Evolutionary conservation across 164 flowering plant genomes (phyloP), one percentile per base, ranked within the genome.

Genomic region (Cinnamomum micranthum): DNA sequence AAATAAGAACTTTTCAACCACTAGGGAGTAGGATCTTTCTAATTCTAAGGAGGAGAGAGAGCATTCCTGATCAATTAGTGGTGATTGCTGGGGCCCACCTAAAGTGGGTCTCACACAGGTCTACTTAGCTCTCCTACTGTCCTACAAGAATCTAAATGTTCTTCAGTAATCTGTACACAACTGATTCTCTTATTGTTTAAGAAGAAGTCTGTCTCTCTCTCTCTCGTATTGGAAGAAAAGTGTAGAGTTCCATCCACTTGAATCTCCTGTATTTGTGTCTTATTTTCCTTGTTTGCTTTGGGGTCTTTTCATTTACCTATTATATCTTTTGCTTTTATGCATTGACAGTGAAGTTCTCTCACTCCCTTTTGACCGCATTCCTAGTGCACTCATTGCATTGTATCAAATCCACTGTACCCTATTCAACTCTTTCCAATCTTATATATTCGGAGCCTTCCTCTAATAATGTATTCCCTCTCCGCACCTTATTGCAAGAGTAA

Each of bases 391-490:
- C 68, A 51, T 69, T 31, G 55, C 73, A 79, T 71, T 81, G 78
- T 77, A 75, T 73, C 85, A 81, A 83, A 80, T 75, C 78, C 60
- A 74, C 78, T 70, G 74, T 81, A 51, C 51, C 75, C 65, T 74
- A 73, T 71, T n/a, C 68, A 72, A 62, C 58, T 68, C 79, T 74
- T 77, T 82, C 69, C 59, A 20, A 67, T 75, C 82, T 83, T 66
- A 66, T 83, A 83, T 79, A 83, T 80, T 80, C 68, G 77, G 74
- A 78, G 27, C 74, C 74, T 68, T 77, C 77, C 74, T 71, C 69
- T 47, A 15, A 35, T 25, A 31, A 19, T 20, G 13, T 2, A 10
- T 76, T 68, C 50, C 51, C 65, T 50, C 22, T 73, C 66, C 63
- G 27, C 59, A 28, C 62, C 22, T 62, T 50, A 71, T 6, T 55